phyloP scores from a whole-genome alignment of 495 filamentous ascomycete species.

The Beverwykella pulmonaria region DNA sequence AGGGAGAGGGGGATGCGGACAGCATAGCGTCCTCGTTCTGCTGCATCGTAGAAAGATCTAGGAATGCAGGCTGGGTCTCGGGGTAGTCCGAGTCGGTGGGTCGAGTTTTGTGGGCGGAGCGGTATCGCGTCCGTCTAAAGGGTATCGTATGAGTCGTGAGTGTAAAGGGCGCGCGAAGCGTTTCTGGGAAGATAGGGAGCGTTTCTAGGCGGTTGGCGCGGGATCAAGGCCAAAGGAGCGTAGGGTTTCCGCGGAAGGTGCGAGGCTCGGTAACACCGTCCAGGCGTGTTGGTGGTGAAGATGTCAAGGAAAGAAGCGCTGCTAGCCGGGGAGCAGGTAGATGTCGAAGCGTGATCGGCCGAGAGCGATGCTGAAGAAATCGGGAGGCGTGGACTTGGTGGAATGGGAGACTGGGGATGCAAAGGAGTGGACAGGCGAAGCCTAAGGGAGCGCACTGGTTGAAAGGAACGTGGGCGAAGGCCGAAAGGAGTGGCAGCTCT shows the following conservation, averaged over 20 bases:
- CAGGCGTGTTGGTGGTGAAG: slow-evolving; percentile 27
- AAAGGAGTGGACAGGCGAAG: slow-evolving; percentile 41
- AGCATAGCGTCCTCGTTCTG: slow-evolving; percentile 27
- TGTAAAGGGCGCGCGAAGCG: slow-evolving; percentile 26
- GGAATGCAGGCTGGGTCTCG: slow-evolving; percentile 15
- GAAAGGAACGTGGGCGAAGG: slow-evolving; percentile 39
- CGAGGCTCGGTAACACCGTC: slow-evolving; percentile 29
- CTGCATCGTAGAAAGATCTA: slow-evolving; percentile 31
- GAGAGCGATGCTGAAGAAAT: slow-evolving; percentile 38
- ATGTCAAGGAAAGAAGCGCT: slow-evolving; percentile 33
- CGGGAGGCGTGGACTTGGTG: slow-evolving; percentile 17
- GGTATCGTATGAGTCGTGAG: slow-evolving; percentile 35
- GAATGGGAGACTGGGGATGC: slow-evolving; percentile 17
- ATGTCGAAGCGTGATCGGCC: slow-evolving; percentile 33
- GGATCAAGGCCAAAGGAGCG: slow-evolving; percentile 35
- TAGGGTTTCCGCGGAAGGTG: slow-evolving; percentile 15
- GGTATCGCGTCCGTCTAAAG: slow-evolving; percentile 22
- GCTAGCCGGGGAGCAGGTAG: slow-evolving; percentile 38
- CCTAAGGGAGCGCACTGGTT: slow-evolving; percentile 26
- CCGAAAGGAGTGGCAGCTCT: slow-evolving; percentile 42
- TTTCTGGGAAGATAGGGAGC: slow-evolving; percentile 25
- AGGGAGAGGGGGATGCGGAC: slow-evolving; percentile 36
- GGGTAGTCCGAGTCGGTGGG: slow-evolving; percentile 3
- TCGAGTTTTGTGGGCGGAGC: slow-evolving; percentile 2
- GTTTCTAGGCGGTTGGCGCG: slow-evolving; percentile 23